These are phyloP conservation scores for Ulmus americana DNA, from an alignment of 331 rosid species.

Conservation along the genomic window DNA sequence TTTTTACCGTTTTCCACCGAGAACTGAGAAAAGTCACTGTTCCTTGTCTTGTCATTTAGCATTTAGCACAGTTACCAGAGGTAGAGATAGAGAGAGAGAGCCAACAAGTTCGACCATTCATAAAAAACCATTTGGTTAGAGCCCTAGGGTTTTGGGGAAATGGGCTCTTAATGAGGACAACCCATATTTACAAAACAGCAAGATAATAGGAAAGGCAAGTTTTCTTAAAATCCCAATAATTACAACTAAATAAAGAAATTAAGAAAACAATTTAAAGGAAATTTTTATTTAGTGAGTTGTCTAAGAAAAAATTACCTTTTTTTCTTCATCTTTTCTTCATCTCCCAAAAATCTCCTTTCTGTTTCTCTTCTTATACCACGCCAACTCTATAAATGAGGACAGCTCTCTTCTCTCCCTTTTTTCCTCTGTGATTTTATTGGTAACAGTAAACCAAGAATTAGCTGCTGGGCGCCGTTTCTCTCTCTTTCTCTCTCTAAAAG, in stretches of 20 bases:
- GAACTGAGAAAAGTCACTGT: slow-evolving; percentile 60
- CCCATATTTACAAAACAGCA: neutral
- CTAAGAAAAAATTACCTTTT: too few species aligned
- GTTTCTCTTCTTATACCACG: slow-evolving; percentile 13
- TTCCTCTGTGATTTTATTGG: slow-evolving; percentile 38
- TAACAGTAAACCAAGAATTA: slow-evolving; percentile 35
- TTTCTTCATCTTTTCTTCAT: too few species aligned
- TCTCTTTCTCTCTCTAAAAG: slow-evolving; percentile 19
- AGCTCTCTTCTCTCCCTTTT: slow-evolving; percentile 19
- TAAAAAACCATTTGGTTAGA: slow-evolving; percentile 39
- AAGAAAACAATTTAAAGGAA: too few species aligned
- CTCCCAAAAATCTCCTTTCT: too few species aligned
- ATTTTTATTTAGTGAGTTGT: too few species aligned
- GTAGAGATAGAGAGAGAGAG: slow-evolving; percentile 22
- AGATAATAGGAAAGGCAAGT: too few species aligned
- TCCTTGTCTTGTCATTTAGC: slow-evolving; percentile 71
- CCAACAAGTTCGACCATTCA: slow-evolving; percentile 38
- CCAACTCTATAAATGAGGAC: slow-evolving; percentile 41
- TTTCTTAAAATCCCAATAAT: too few species aligned
- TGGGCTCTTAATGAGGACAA: slow-evolving; percentile 38
- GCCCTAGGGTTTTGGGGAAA: slow-evolving; percentile 53
- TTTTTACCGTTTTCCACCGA: slow-evolving; percentile 35
- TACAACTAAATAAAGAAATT: too few species aligned
- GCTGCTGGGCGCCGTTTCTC: slow-evolving; percentile 56
- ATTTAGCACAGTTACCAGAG: slow-evolving; percentile 27